These are phyloP conservation scores for Malbranchea zuffiana DNA, from an alignment of 2,329 filamentous ascomycete genomes.

Conservation along the genomic window DNA sequence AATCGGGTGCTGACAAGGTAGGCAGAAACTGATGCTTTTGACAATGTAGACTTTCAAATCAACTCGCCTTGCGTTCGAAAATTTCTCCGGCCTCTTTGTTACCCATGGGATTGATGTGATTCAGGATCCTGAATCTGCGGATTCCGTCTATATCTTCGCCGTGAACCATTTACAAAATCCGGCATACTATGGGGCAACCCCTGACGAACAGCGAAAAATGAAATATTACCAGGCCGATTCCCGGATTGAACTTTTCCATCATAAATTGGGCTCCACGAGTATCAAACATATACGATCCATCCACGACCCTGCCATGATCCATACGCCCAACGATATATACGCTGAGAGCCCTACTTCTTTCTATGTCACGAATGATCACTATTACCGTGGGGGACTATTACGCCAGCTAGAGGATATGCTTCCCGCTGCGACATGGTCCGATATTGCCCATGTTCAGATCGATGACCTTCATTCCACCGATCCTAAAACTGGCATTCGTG, in stretches of 20 bases:
- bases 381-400: constrained; percentile 40
- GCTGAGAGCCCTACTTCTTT: constrained; percentile 40
- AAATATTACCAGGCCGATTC: constrained; percentile 27
- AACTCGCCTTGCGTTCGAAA: constrained; percentile 38
- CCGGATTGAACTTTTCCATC: constrained; percentile 48
- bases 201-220: no score
- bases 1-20: no score
- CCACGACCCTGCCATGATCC: constrained; percentile 42
- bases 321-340: constrained; percentile 50
- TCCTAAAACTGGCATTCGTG: constrained; percentile 31
- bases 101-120: constrained; percentile 53
- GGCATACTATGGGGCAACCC: constrained; percentile 25
- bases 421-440: constrained; percentile 39
- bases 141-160: constrained; percentile 48
- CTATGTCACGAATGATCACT: constrained; percentile 52
- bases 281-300: constrained; percentile 44
- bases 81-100: constrained; percentile 44
- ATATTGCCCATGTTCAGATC: constrained; percentile 38
- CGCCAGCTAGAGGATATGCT: constrained; percentile 40
- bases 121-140: constrained; percentile 34
- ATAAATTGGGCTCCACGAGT: constrained; percentile 36
- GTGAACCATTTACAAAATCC: constrained; percentile 49
- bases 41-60: constrained; percentile 38
- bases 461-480: constrained; percentile 17
- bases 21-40: no score